A percentile compares a stretch with the other conserved stretches of the same genome.
Evolutionary conservation across 257 asterid genomes (phyloP).

Genomic region (Ilex asprella): DNA sequence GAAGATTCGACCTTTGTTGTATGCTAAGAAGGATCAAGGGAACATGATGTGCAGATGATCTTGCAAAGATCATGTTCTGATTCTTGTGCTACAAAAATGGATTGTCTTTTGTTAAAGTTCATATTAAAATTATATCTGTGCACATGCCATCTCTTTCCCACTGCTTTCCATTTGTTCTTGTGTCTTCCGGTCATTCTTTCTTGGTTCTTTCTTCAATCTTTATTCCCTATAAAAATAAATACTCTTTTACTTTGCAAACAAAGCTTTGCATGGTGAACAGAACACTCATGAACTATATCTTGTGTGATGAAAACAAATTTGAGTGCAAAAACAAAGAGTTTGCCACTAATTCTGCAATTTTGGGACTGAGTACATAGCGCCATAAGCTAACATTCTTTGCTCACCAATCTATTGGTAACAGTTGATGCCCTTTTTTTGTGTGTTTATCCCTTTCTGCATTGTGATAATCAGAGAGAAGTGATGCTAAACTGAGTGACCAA

Average conservation of each 20-base stretch:
- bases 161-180: no score
- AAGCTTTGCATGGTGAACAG: no score
- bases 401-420: neutral
- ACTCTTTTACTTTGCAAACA: neutral
- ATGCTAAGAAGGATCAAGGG: neutral
- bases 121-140: slow-evolving; percentile 9
- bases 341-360: neutral
- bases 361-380: neutral
- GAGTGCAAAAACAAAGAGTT: neutral
- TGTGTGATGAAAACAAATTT: neutral
- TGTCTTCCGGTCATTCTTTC: no score
- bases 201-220: no score
- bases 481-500: neutral
- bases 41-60: slow-evolving; percentile 7
- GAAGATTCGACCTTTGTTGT: slow-evolving; percentile 12
- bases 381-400: neutral
- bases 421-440: neutral
- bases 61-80: slow-evolving; percentile 45
- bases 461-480: no score
- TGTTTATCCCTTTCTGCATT: no score
- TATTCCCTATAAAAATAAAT: no score
- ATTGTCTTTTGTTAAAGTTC: slow-evolving; percentile 14
- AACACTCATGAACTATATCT: no score
- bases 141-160: slow-evolving; percentile 1
- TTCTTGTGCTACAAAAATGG: slow-evolving; percentile 27